A percentile compares a stretch with the other conserved stretches of the same genome.
These are phyloP conservation scores for Dactylis glomerata DNA, from an alignment of 176 grass and related monocot species.

Conservation along the genomic window DNA sequence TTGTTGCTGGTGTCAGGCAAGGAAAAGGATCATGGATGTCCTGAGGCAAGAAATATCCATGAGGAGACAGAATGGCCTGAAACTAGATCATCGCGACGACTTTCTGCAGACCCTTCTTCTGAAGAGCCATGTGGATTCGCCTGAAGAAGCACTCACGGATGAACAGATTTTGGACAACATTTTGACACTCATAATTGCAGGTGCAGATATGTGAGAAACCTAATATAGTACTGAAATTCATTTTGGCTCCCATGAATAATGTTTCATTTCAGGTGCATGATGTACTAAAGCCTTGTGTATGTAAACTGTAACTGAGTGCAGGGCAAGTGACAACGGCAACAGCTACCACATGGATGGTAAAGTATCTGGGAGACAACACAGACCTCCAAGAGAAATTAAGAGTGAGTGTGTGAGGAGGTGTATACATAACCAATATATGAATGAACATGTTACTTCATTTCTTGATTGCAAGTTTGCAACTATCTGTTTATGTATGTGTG, in stretches of 20 bases:
- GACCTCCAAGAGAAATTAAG: conserved; percentile 66
- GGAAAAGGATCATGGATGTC: conserved; percentile 59
- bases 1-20: conserved; percentile 30
- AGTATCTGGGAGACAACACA: conserved; percentile 66
- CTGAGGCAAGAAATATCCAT: conserved; percentile 47
- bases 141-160: conserved; percentile 44
- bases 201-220: neutral
- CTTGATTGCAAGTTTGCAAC: neutral
- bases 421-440: neutral
- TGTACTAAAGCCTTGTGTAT: neutral
- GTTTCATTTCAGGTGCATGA: neutral
- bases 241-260: too few relatives aligned
- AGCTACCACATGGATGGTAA: conserved; percentile 92
- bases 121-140: conserved; percentile 16
- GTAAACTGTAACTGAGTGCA: conserved; percentile 1
- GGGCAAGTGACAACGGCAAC: conserved; percentile 87
- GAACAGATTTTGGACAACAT: conserved; percentile 86
- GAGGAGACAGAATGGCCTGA: conserved; percentile 15
- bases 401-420: conserved; percentile 28
- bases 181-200: conserved; percentile 87
- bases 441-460: neutral
- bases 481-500: neutral
- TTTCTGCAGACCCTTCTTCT: conserved; percentile 68
- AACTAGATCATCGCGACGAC: conserved; percentile 31
- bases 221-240: neutral